These are phyloP conservation scores for Porphyra umbilicalis DNA, from an alignment of 31 red algal species.

Conservation along the genomic window DNA sequence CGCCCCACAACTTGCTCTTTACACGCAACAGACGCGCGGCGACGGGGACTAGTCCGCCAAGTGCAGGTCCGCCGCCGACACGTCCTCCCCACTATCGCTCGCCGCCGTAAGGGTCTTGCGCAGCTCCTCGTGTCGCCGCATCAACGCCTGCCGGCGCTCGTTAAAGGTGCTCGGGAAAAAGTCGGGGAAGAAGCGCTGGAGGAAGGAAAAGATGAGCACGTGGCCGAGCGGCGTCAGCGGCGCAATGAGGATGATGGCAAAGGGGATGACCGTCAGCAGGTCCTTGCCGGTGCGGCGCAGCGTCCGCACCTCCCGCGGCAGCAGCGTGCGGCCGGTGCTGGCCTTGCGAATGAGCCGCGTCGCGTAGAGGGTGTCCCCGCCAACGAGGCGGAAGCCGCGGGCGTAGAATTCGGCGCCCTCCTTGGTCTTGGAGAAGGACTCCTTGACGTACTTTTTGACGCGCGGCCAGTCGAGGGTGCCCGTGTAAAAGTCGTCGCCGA, in stretches of 20 bases:
- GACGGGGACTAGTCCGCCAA: neutral
- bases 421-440: conserved; percentile 39
- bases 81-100: neutral
- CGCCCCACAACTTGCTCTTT: too few species aligned
- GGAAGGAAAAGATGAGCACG: conserved; percentile 82
- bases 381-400: conserved; percentile 57
- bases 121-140: conserved; percentile 70
- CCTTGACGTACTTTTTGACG: conserved; percentile 46
- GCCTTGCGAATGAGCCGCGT: conserved; percentile 59
- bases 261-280: conserved; percentile 79
- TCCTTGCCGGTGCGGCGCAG: conserved; percentile 77
- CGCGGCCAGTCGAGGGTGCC: conserved; percentile 53
- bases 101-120: conserved; percentile 13
- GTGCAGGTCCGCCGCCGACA: neutral
- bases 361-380: conserved; percentile 70
- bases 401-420: conserved; percentile 81
- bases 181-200: conserved; percentile 89
- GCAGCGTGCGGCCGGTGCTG: conserved; percentile 56
- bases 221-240: conserved; percentile 90
- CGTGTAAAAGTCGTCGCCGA: conserved; percentile 72
- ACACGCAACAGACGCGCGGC: too few species aligned
- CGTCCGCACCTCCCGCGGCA: conserved; percentile 84
- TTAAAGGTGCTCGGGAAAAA: conserved; percentile 92
- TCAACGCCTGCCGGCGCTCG: conserved; percentile 80
- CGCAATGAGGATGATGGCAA: conserved; percentile 67